Base-by-base conservation (phyloP, 352 stramenopile genomes). In the Pythium sp. region DNA sequence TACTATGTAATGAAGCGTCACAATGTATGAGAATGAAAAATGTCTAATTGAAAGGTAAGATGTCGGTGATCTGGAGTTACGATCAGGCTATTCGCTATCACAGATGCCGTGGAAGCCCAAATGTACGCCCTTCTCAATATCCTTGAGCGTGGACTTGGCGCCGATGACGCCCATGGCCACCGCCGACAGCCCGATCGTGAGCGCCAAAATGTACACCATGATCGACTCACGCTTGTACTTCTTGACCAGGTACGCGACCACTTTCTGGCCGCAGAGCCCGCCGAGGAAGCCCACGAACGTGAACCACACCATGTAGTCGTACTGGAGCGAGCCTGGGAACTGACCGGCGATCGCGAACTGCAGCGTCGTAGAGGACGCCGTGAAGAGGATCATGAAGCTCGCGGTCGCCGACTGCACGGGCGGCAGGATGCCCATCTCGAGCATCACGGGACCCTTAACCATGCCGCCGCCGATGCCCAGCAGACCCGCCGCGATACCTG, bases 391-490 rank as follows among this genome's bases (percentile, higher is more conserved):
- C 87, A 95, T 95, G 72, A 90, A 95, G 66, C 95, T 97, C 41
- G 93, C 95, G 2, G 96, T 98, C 24, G 95, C 94, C 5, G 89
- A 96, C 34, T 97, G 90, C 56, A 95, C 84, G 6, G 78, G 72
- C 1, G 87, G 87, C 28, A 98, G 76, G 28, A 99, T 93, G 18
- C 96, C 97, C 91, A 99, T 99, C 34, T 98, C 92, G 1, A 99
- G 87, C 97, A 99, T 98, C 60, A 99, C 87, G 0, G 97, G 97
- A 0, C 97, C 96, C 68, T 98, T 99, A 28, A 99, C 94, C 79
- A 99, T 99, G 51, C 97, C 97, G 49, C 97, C 97, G 55, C 97
- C 97, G 22, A 99, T 93, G 18, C 97, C 97, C 65, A 99, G 90
- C 46, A 99, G 82, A 15, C 97, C 97, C 14, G 96, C 97, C 63